Evolutionary conservation across 2,329 filamentous ascomycete species (phyloP).

Genomic region (Tetracladium maxilliforme): DNA sequence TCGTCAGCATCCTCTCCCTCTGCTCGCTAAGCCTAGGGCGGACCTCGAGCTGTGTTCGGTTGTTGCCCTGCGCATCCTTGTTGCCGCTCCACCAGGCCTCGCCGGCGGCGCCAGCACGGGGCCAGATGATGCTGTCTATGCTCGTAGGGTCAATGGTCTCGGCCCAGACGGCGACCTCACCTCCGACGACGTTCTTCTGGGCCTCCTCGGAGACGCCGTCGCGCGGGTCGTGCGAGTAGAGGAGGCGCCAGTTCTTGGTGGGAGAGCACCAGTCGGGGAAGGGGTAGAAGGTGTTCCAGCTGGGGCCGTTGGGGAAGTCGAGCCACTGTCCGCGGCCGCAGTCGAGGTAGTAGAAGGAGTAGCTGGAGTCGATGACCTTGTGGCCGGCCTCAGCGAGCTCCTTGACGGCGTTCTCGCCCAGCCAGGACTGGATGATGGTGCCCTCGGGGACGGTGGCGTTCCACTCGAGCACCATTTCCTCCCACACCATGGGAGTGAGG

Average conservation of each 20-base stretch:
- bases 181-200: constrained; percentile 59
- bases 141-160: constrained; percentile 69
- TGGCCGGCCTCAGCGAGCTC: constrained; percentile 46
- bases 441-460: constrained; percentile 58
- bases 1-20: constrained; percentile 58
- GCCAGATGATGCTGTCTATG: constrained; percentile 66
- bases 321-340: constrained; percentile 72
- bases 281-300: constrained; percentile 41
- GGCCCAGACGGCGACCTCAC: constrained; percentile 70
- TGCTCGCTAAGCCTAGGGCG: constrained; percentile 58
- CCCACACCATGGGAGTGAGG: constrained; percentile 69
- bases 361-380: constrained; percentile 61
- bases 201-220: constrained; percentile 43
- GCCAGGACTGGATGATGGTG: constrained; percentile 69
- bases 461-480: constrained; percentile 72
- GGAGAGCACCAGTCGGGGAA: constrained; percentile 74
- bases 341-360: constrained; percentile 73
- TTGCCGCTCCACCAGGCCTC: constrained; percentile 72
- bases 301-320: constrained; percentile 45
- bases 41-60: constrained; percentile 57
- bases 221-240: constrained; percentile 69
- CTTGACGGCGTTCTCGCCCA: constrained; percentile 45
- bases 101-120: constrained; percentile 55
- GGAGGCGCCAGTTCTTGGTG: constrained; percentile 64
- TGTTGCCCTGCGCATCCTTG: constrained; percentile 48